Evolutionary conservation across 2,329 filamentous ascomycete species (phyloP).

Genomic region (Colletotrichum paranaense): DNA sequence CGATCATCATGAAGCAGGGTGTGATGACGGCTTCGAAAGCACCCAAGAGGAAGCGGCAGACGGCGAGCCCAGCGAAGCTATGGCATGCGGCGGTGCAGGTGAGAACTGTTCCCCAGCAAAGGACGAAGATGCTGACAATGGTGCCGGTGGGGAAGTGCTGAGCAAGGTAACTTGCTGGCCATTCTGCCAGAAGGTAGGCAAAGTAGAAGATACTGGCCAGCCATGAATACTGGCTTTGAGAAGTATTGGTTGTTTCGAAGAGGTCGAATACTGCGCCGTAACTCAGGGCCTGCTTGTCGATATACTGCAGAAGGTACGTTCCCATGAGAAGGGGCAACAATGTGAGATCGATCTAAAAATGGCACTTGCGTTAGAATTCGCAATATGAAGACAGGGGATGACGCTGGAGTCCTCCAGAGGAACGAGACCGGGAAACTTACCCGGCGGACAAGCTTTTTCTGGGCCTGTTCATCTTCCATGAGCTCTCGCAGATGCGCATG

Average conservation of each 20-base stretch:
- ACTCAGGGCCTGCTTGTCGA: slow-evolving; percentile 48
- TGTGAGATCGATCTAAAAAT: not conserved
- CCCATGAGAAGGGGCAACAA: slow-evolving; percentile 36
- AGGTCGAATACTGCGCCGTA: slow-evolving; percentile 39
- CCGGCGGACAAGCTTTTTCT: slow-evolving; percentile 34
- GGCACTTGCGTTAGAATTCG: not conserved
- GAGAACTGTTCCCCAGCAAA: slow-evolving; percentile 38
- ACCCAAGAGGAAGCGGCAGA: slow-evolving; percentile 47
- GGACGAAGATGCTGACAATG: slow-evolving; percentile 37
- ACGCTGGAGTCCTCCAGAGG: not conserved
- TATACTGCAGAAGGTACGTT: slow-evolving; percentile 28
- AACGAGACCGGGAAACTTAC: not conserved
- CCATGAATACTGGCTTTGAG: slow-evolving; percentile 46
- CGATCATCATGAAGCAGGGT: slow-evolving; percentile 45
- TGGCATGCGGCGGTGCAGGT: slow-evolving; percentile 42
- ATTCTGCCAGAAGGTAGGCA: slow-evolving; percentile 43
- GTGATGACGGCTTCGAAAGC: slow-evolving; percentile 44
- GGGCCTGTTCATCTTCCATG: slow-evolving; percentile 50
- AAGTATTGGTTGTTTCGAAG: slow-evolving; percentile 42
- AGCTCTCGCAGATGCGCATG: slow-evolving; percentile 55
- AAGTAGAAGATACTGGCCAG: slow-evolving; percentile 46
- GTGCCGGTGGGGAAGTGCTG: slow-evolving; percentile 36
- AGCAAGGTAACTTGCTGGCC: slow-evolving; percentile 35
- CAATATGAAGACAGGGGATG: not conserved
- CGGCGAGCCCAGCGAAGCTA: slow-evolving; percentile 43